These are phyloP conservation scores for Skeletonema menzelii DNA, from an alignment of 108 stramenopile species.

Conservation along the genomic window DNA sequence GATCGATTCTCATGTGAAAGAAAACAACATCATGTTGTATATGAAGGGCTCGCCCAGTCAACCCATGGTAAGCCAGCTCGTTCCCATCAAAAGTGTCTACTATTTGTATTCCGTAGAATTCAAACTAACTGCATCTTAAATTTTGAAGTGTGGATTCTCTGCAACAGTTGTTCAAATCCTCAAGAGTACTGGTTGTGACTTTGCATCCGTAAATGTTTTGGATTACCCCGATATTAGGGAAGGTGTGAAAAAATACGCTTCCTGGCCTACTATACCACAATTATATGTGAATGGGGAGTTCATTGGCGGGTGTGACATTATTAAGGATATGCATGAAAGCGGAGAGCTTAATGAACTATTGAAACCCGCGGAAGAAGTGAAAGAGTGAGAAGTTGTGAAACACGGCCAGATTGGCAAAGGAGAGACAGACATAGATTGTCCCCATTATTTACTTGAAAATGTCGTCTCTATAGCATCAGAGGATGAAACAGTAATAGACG, in stretches of 20 bases:
- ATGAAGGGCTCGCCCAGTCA: conserved; percentile 98
- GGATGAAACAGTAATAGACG: neutral
- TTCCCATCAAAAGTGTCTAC: neutral
- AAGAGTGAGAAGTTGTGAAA: conserved; percentile 14
- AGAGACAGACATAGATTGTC: too few species aligned
- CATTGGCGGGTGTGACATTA: conserved; percentile 96
- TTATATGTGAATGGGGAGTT: conserved; percentile 97
- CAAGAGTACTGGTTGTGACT: conserved; percentile 88
- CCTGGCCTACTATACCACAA: conserved; percentile 95
- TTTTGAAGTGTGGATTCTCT: conserved; percentile 90
- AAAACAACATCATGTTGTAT: conserved; percentile 95
- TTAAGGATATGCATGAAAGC: conserved; percentile 87
- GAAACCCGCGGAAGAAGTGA: conserved; percentile 44
- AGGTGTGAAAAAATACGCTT: conserved; percentile 89
- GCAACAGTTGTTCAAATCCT: conserved; percentile 88
- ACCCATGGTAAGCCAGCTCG: conserved; percentile 59
- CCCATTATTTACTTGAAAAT: too few species aligned
- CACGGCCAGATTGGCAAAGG: too few species aligned
- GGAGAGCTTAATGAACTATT: conserved; percentile 90
- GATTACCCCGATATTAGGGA: conserved; percentile 96
- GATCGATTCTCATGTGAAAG: conserved; percentile 76
- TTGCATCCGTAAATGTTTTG: conserved; percentile 96
- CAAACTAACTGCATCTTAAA: neutral
- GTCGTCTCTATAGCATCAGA: neutral
- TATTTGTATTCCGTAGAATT: neutral